Base-by-base conservation (phyloP, 2,329 filamentous ascomycete species). In the Phoma sp. region DNA sequence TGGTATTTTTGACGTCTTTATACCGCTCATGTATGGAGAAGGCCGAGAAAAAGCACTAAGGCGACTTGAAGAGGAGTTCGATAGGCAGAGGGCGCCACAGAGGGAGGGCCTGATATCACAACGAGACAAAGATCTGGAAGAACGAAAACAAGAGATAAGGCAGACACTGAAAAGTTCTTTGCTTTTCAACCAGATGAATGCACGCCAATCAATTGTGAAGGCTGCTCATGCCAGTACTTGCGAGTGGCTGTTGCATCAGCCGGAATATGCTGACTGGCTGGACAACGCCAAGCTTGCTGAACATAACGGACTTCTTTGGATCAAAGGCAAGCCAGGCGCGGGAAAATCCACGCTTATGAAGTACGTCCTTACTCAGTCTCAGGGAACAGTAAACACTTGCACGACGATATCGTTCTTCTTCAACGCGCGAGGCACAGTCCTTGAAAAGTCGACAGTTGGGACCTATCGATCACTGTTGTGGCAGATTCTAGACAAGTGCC, bases 291-390 rank as follows among this genome's bases (percentile, higher is more conserved):
- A 69, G 1, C 45, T 68, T 6, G 6, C 33, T 7, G 48, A 69
- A 5, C 68, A 77, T 14, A 18, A 11, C 9, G 42, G 42, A 3
- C 34, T 43, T 15, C 26, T 43, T 3, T 43, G 42, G 42, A 77
- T 82, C 23, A 73, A 72, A 38, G 79, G 78, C 18, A 55, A 55
- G 14, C 32, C 52, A 5, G 52, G 52, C 15, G 25, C 46, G 3
- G 52, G 55, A 36, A 82, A 82, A 46, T 82, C 75, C 26, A 76
- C 68, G 5, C 45, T 75, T 20, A 74, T 76, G 65, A 75, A 76
- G 48, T 64, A 71, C 32, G 52, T 64, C 14, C 43, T 67, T 9
- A 46, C 42, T 14, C 36, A 52, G 17, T 47, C 55, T n/a, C 37
- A 53, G 10, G 34, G 25, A 26, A 39, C 10, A 7, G 51, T 62